A percentile compares a stretch with the other conserved stretches of the same genome.
phyloP scores from a whole-genome alignment of 2,329 filamentous ascomycete genomes.

The Epichloe coenophiala region DNA sequence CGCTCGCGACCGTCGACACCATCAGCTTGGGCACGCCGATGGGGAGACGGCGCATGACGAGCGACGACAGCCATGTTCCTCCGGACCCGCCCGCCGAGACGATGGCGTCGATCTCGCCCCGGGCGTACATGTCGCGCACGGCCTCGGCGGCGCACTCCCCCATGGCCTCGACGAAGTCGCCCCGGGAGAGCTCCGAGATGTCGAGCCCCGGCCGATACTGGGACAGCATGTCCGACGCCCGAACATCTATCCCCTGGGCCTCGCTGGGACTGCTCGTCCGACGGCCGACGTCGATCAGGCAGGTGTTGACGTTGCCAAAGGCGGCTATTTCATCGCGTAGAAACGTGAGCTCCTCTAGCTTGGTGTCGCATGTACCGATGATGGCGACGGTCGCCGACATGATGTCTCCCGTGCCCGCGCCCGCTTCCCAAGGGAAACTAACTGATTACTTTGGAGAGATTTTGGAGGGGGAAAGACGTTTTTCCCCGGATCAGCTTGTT shows the following conservation, averaged over 20 bases:
- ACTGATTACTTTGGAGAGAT: no score
- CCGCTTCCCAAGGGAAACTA: no score
- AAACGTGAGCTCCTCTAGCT: conserved; percentile 44
- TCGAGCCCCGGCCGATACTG: conserved; percentile 17
- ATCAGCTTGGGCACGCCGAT: conserved; percentile 58
- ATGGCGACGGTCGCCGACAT: conserved; percentile 31
- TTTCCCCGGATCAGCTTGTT: no score
- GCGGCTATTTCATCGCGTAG: conserved; percentile 32
- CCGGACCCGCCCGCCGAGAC: conserved; percentile 49
- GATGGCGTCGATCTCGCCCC: conserved; percentile 36
- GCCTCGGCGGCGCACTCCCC: conserved; percentile 30
- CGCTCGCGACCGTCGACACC: conserved; percentile 55
- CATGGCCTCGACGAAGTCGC: conserved; percentile 44
- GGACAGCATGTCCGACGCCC: conserved; percentile 27
- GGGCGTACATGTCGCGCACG: conserved; percentile 25
- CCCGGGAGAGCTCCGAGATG: conserved; percentile 29
- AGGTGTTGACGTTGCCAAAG: conserved; percentile 7
- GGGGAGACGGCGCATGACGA: conserved; percentile 48
- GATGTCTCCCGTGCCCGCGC: not conserved
- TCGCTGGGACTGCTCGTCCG: conserved; percentile 21
- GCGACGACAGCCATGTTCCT: conserved; percentile 45
- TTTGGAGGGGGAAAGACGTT: no score
- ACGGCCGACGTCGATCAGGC: conserved; percentile 33
- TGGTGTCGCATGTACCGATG: conserved; percentile 53
- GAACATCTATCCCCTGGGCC: conserved; percentile 31